Percentiles rank a stretch among this genome's conserved stretches.
Conservation (phyloP, 306 rosid genomes). For the Castanopsis chinensis region DNA sequence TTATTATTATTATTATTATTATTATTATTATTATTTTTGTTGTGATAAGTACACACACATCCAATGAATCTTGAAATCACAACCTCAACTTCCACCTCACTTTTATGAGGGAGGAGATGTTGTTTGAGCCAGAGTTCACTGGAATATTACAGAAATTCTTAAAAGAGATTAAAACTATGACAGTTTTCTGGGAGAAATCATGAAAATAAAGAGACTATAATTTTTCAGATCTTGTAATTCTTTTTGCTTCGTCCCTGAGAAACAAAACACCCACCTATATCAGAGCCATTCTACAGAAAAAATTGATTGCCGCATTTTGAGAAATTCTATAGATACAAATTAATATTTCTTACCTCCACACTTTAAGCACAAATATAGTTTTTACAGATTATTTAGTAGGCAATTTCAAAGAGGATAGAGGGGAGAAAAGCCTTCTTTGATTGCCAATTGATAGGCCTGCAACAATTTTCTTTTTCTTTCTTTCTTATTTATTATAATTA, state of each 20-base stretch:
- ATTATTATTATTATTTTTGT: too few relatives aligned
- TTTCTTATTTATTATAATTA: background rate
- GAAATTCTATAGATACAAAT: background rate
- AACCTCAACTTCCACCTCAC: too few relatives aligned
- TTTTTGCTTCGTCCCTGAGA: background rate
- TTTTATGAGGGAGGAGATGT: too few relatives aligned
- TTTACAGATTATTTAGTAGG: background rate
- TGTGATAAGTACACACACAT: too few relatives aligned
- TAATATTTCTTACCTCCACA: background rate
- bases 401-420: background rate
- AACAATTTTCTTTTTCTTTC: background rate
- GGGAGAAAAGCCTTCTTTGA: background rate
- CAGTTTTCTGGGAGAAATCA: background rate
- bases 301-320: background rate
- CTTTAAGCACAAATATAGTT: background rate
- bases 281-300: background rate
- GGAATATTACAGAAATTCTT: background rate
- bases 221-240: background rate
- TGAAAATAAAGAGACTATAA: background rate
- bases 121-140: too few relatives aligned
- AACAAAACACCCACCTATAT: background rate
- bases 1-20: too few relatives aligned
- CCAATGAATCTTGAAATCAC: too few relatives aligned
- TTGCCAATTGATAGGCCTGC: background rate
- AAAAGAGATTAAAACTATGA: background rate